These are phyloP conservation scores for Calendula officinalis DNA, from an alignment of 129 eudicot species.

Conservation along the genomic window DNA sequence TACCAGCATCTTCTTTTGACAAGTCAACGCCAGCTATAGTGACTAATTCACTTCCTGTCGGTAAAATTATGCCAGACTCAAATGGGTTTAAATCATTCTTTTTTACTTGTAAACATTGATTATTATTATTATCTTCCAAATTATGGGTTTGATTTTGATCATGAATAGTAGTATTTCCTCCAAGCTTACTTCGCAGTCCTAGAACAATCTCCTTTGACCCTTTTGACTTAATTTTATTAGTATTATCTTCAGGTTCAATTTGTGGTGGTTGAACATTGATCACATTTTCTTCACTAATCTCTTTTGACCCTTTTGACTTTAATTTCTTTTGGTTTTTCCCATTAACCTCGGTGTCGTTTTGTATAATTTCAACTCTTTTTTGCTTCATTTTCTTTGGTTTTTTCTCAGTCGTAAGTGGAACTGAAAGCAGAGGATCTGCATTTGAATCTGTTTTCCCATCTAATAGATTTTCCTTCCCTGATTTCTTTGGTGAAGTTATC, in stretches of 20 bases:
- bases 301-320: conserved; percentile 31
- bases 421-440: conserved; percentile 23
- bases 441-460: conserved; percentile 45
- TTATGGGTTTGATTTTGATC: conserved; percentile 7
- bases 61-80: conserved; percentile 42
- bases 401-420: conserved; percentile 17
- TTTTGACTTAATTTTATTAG: no score
- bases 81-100: conserved; percentile 10
- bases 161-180: background rate
- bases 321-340: conserved; percentile 30
- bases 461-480: conserved; percentile 66
- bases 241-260: background rate
- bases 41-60: conserved; percentile 57
- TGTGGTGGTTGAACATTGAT: background rate
- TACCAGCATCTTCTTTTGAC: conserved; percentile 68
- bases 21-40: conserved; percentile 59
- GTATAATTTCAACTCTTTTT: conserved; percentile 14
- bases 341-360: conserved; percentile 3
- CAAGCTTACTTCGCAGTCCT: background rate
- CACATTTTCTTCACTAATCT: conserved; percentile 11
- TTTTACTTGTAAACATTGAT: conserved; percentile 11
- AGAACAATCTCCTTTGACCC: background rate
- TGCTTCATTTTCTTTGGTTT: conserved; percentile 37
- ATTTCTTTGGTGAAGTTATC: conserved; percentile 47
- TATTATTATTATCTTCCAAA: background rate